Conservation (phyloP, 1,284 basidiomycete species). For the Volvariella volvacea region DNA sequence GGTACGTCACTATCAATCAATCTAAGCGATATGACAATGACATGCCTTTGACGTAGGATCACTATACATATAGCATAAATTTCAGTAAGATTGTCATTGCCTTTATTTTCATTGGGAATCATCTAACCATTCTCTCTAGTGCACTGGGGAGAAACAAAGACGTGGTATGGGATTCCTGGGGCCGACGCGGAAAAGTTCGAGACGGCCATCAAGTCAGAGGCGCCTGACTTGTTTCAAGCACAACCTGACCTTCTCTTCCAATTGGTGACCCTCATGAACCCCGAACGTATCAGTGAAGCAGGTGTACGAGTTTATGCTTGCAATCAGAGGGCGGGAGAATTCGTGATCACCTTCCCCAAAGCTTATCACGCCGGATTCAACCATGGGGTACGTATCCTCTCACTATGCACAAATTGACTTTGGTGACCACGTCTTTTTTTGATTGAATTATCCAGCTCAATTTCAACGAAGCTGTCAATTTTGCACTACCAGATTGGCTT, state of each 20-base stretch:
- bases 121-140: slow-evolving; percentile 42
- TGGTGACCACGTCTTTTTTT: slow-evolving; percentile 11
- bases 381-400: slow-evolving; percentile 69
- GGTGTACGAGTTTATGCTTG: slow-evolving; percentile 94
- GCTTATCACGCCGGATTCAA: slow-evolving; percentile 99
- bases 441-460: slow-evolving; percentile 61
- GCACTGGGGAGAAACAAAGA: slow-evolving; percentile 99
- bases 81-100: slow-evolving; percentile 60
- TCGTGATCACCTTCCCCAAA: slow-evolving; percentile 96
- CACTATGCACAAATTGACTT: slow-evolving; percentile 11
- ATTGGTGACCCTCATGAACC: slow-evolving; percentile 97
- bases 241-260: slow-evolving; percentile 97
- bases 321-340: slow-evolving; percentile 97
- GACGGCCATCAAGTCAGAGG: slow-evolving; percentile 89
- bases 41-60: slow-evolving; percentile 55
- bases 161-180: slow-evolving; percentile 98
- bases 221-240: slow-evolving; percentile 97
- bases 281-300: slow-evolving; percentile 76
- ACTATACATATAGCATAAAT: slow-evolving; percentile 96
- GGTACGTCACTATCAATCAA: slow-evolving; percentile 33
- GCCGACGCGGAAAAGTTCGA: slow-evolving; percentile 94
- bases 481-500: slow-evolving; percentile 96
- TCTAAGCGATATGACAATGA: neutral
- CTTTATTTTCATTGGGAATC: slow-evolving; percentile 11
- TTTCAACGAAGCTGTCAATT: slow-evolving; percentile 99